A percentile compares a stretch with the other conserved stretches of the same genome.
These are phyloP conservation scores for Phytophthora pistaciae DNA, from an alignment of 352 stramenopile species.

Conservation along the genomic window DNA sequence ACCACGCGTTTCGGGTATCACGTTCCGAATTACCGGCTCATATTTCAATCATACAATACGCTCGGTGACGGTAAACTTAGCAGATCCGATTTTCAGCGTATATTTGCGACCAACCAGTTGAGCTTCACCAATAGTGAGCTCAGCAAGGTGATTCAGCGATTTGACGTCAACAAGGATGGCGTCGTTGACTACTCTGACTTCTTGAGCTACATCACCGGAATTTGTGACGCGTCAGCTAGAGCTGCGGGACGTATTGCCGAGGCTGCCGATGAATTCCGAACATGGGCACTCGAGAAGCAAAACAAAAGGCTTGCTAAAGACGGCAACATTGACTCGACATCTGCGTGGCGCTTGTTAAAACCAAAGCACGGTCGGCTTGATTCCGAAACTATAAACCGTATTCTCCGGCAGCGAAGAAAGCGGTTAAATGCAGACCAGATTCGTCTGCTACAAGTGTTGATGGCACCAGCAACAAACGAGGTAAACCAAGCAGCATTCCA, in stretches of 20 bases:
- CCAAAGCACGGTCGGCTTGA: constrained; percentile 66
- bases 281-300: constrained; percentile 80
- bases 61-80: constrained; percentile 73
- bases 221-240: constrained; percentile 71
- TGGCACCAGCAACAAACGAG: constrained; percentile 67
- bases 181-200: constrained; percentile 86
- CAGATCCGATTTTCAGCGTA: constrained; percentile 75
- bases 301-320: constrained; percentile 83
- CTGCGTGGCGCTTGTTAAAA: constrained; percentile 77
- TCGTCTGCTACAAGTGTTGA: constrained; percentile 66
- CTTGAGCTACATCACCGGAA: constrained; percentile 77
- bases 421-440: constrained; percentile 66
- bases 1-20: constrained; percentile 68
- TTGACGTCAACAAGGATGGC: constrained; percentile 81
- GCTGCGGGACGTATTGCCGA: constrained; percentile 62
- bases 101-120: constrained; percentile 74
- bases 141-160: constrained; percentile 82
- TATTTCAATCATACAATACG: constrained; percentile 84
- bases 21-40: constrained; percentile 74
- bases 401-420: constrained; percentile 65
- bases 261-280: constrained; percentile 70
- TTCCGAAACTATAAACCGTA: constrained; percentile 60
- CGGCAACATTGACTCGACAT: constrained; percentile 79
- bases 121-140: constrained; percentile 79
- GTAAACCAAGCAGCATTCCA: constrained; percentile 74